phyloP scores from a whole-genome alignment of 2,329 filamentous ascomycete genomes.

The Hyphodiscus sp. region DNA sequence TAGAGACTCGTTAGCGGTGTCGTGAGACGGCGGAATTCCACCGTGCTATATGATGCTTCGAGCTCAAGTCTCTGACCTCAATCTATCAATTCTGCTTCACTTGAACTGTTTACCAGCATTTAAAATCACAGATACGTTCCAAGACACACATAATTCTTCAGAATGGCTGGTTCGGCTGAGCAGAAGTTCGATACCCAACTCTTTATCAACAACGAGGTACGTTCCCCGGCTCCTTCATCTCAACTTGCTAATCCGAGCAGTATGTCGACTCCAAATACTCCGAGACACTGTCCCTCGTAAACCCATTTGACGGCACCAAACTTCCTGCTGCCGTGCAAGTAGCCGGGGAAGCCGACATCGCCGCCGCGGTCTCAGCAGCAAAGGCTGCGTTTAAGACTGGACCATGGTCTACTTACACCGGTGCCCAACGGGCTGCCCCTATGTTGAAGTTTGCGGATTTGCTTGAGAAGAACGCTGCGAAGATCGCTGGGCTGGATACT shows the following conservation, averaged over 20 bases:
- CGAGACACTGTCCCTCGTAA: conserved; percentile 21
- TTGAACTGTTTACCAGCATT: too few relatives aligned
- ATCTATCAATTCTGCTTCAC: too few relatives aligned
- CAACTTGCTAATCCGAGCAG: conserved; percentile 24
- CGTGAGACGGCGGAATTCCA: too few relatives aligned
- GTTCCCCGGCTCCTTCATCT: conserved; percentile 23
- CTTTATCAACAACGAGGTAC: conserved; percentile 45
- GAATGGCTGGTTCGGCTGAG: neutral
- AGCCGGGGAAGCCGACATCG: conserved; percentile 31
- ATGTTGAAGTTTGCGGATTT: conserved; percentile 34
- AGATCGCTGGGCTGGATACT: conserved; percentile 35
- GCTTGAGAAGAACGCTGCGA: conserved; percentile 32
- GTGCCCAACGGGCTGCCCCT: conserved; percentile 6
- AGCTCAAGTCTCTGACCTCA: too few relatives aligned
- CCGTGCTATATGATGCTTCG: too few relatives aligned
- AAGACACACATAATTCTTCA: too few relatives aligned
- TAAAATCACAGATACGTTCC: too few relatives aligned
- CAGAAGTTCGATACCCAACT: conserved; percentile 22
- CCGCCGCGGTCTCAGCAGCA: conserved; percentile 38
- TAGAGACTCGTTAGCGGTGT: too few relatives aligned
- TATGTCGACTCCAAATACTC: conserved; percentile 9
- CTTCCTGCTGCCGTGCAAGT: conserved; percentile 33
- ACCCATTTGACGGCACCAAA: conserved; percentile 40
- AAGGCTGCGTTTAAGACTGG: conserved; percentile 36
- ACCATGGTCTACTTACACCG: conserved; percentile 30